Evolutionary conservation across 73 alveolate genomes (phyloP).

Genomic region (Symbiodinium natans): DNA sequence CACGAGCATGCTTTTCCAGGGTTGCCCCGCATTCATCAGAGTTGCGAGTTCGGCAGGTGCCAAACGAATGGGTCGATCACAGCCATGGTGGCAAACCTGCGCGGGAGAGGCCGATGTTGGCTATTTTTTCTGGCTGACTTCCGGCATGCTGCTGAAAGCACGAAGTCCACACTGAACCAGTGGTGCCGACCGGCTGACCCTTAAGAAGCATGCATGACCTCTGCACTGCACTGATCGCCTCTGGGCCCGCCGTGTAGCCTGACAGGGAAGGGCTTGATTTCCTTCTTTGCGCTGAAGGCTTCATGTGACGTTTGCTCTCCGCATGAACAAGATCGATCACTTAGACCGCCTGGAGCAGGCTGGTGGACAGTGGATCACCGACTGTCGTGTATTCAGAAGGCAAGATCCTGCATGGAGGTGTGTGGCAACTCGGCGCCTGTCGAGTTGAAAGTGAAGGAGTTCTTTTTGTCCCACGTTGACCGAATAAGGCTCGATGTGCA

Average conservation of each 20-base stretch:
- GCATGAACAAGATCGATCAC: constrained; percentile 61
- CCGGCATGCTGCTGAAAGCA: too few species aligned
- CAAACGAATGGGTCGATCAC: constrained; percentile 43
- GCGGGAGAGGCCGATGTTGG: constrained; percentile 17
- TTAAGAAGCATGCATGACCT: too few species aligned
- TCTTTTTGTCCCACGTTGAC: constrained; percentile 62
- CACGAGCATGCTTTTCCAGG: too few species aligned
- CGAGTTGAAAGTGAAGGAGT: constrained; percentile 84
- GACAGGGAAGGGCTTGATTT: too few species aligned
- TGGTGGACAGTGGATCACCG: background rate
- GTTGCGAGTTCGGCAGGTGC: constrained; percentile 13
- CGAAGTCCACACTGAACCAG: too few species aligned
- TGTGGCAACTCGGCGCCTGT: constrained; percentile 64
- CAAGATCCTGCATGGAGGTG: background rate
- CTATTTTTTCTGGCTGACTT: too few species aligned
- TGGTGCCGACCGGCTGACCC: too few species aligned
- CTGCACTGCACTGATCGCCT: too few species aligned
- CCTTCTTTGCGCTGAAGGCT: too few species aligned
- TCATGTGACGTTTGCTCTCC: constrained; percentile 78
- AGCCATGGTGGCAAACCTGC: constrained; percentile 59
- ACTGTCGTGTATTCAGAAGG: background rate
- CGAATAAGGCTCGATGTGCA: constrained; percentile 42
- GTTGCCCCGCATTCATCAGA: too few species aligned
- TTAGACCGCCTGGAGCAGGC: constrained; percentile 65
- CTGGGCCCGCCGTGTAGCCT: too few species aligned